Base-by-base conservation (phyloP, 2,329 filamentous ascomycete genomes). In the Trichoderma sp. region DNA sequence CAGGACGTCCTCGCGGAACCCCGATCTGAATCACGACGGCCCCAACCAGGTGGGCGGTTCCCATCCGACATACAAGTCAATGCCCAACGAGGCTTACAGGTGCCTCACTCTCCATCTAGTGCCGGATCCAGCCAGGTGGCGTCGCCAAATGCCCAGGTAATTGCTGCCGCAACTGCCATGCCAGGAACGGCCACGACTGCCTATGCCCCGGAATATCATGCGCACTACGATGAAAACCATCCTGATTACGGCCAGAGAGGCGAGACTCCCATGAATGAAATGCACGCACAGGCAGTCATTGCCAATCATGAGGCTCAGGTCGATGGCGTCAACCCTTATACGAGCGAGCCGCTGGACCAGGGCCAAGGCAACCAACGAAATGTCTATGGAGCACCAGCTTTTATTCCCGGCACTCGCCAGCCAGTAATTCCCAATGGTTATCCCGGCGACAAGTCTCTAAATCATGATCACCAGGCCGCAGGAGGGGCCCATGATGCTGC, bases 21-120 rank as follows among this genome's bases (percentile, higher is more conserved):
- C 71, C 84, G 81, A 72, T 81, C 85, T 75, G 85, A 87, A 74
- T 83, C 87, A 75, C 86, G 87, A 80, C 90, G 94, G 80, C 92
- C 93, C 78, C 89, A 92, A 86, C 90, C 93, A 89, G 95, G 94
- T 90, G 95, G 95, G 85, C 90, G 94, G 81, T 99, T 99, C 84
- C 95, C 95, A 82, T 96, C 92, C 82, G 94, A 97, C 84, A 84
- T 98, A 75, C 89, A 94, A 83, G 87, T 97, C 79, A 91, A 94
- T 80, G 83, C 86, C 71, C 82, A 88, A 78, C 90, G 92, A 83
- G 90, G 91, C 85, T 89, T 93, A 89, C 90, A 94, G 81, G 89
- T 88, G 77, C 88, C 91, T 77, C 84, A 90, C 78, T 93, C 92
- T 77, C 91, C 91, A 70, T 92, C 91, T 85, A 96, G 92, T 84